Conservation (phyloP, 192 early-diverging fungal species). For the Gonapodya sp. region DNA sequence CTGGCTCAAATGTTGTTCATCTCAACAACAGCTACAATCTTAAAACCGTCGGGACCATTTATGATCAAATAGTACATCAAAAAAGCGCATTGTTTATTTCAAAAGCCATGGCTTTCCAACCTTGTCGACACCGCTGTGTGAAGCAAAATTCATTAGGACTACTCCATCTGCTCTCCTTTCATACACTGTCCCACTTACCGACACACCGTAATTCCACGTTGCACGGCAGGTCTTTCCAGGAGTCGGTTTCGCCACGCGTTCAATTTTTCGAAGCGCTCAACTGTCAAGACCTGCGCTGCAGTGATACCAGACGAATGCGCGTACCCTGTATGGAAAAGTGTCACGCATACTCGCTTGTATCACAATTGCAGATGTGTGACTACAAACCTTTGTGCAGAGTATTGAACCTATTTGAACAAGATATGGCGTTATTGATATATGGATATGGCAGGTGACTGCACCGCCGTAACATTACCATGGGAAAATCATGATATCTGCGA, state of each 20-base stretch:
- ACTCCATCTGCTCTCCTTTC: neutral
- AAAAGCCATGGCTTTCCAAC: slow-evolving; percentile 5
- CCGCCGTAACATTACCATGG: neutral
- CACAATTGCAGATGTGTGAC: no score
- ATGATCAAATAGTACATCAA: no score
- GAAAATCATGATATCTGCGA: slow-evolving; percentile 2
- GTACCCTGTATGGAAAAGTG: no score
- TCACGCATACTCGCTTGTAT: no score
- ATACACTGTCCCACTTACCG: neutral
- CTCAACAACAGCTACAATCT: no score
- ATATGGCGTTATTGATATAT: neutral
- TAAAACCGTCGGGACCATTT: no score
- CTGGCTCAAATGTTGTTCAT: no score
- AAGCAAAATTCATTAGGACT: neutral
- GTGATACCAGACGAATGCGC: neutral
- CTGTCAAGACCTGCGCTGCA: neutral
- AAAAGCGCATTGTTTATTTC: no score
- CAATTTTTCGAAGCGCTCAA: neutral
- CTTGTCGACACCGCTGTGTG: neutral
- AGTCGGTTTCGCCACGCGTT: slow-evolving; percentile 5
- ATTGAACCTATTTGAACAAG: neutral
- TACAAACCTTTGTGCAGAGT: neutral
- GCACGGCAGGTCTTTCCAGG: slow-evolving; percentile 1
- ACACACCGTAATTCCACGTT: neutral
- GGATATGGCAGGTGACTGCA: neutral